Evolutionary conservation across 2,329 filamentous ascomycete species (phyloP).

Genomic region (Acrodontium crateriforme): DNA sequence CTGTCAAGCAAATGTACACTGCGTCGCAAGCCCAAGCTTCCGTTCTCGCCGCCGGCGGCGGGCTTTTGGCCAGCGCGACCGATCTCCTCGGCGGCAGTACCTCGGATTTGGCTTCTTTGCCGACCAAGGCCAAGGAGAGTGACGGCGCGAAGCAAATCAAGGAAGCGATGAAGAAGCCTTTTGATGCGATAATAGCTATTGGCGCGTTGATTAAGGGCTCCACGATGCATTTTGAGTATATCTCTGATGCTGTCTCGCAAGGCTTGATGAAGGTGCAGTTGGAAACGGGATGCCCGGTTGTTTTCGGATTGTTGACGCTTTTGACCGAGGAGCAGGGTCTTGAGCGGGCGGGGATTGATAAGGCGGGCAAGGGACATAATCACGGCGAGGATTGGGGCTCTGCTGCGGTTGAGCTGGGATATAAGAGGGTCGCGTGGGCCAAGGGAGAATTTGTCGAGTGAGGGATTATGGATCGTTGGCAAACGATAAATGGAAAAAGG

Average conservation of each 20-base stretch:
- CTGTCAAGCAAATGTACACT: constrained; percentile 60
- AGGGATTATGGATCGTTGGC: constrained; percentile 2
- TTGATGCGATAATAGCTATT: constrained; percentile 89
- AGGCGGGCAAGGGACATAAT: constrained; percentile 51
- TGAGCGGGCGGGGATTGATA: constrained; percentile 60
- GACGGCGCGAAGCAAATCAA: constrained; percentile 2
- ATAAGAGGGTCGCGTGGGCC: constrained; percentile 74
- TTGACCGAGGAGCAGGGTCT: constrained; percentile 77
- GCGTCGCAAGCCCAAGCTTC: constrained; percentile 49
- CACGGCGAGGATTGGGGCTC: constrained; percentile 94
- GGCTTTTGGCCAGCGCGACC: constrained; percentile 52
- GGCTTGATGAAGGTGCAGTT: constrained; percentile 91
- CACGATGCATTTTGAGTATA: constrained; percentile 99
- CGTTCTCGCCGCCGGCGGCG: constrained; percentile 28
- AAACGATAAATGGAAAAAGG: not conserved
- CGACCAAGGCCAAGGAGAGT: constrained; percentile 2
- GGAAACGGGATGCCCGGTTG: constrained; percentile 74
- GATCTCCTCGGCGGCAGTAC: constrained; percentile 59
- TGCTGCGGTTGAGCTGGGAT: constrained; percentile 85
- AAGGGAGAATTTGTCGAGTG: constrained; percentile 47
- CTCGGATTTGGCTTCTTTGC: constrained; percentile 50
- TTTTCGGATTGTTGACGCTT: constrained; percentile 86
- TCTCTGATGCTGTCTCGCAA: constrained; percentile 77
- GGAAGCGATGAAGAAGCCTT: constrained; percentile 41
- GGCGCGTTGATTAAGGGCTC: constrained; percentile 96